Conservation (phyloP, 306 rosid genomes). For the Trifolium pratense region DNA sequence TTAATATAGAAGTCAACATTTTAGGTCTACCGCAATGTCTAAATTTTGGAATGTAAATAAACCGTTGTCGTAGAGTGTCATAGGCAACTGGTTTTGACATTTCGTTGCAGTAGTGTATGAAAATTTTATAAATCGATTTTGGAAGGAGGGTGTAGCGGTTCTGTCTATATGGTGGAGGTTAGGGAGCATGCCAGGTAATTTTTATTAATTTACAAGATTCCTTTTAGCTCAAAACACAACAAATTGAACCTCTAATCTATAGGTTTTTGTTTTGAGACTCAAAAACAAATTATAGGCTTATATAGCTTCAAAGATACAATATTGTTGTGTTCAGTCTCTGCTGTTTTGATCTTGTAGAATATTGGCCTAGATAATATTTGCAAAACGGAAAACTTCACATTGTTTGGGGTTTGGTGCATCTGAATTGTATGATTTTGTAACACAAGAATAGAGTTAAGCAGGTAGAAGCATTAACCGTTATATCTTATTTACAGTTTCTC, state of each 20-base stretch:
- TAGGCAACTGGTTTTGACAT: no score
- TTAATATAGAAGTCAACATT: not conserved
- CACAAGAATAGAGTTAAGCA: not conserved
- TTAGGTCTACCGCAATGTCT: no score
- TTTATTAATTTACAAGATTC: conserved; percentile 48
- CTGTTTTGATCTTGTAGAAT: conserved; percentile 4
- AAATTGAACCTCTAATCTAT: conserved; percentile 36
- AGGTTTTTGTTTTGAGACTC: conserved; percentile 22
- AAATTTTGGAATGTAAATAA: no score
- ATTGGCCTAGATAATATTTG: not conserved
- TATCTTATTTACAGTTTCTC: no score
- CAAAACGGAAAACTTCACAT: not conserved
- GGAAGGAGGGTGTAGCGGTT: conserved; percentile 27
- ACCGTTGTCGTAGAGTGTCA: no score
- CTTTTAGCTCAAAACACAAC: conserved; percentile 51
- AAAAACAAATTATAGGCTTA: conserved; percentile 14
- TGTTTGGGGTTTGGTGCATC: not conserved
- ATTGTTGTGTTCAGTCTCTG: conserved; percentile 26
- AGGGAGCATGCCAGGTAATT: conserved; percentile 61
- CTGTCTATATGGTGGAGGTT: conserved; percentile 46
- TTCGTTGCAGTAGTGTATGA: no score
- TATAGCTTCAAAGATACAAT: conserved; percentile 17
- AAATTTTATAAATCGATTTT: not conserved
- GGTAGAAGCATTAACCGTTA: no score
- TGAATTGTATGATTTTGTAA: not conserved